phyloP scores from a whole-genome alignment of 2,329 filamentous ascomycete species.

The Elsinoe fawcettii region DNA sequence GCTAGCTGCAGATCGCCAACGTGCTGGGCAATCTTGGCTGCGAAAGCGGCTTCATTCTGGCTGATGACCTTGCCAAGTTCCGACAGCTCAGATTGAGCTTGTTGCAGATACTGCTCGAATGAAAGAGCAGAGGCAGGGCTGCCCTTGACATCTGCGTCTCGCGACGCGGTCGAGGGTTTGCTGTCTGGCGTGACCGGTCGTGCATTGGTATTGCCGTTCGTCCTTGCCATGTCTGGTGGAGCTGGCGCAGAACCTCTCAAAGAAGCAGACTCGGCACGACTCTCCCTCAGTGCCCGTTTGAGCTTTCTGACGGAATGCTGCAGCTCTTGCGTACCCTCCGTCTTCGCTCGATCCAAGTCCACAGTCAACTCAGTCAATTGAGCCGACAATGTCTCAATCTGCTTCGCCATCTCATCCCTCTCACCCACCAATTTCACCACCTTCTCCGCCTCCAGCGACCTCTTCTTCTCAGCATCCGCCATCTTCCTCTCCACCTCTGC shows the following conservation, averaged over 20 bases:
- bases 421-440: not conserved
- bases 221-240: not conserved
- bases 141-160: not conserved
- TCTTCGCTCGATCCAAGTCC: slow-evolving; percentile 18
- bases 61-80: slow-evolving; percentile 30
- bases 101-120: slow-evolving; percentile 32
- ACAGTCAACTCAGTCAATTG: slow-evolving; percentile 14
- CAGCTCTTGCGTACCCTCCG: not conserved
- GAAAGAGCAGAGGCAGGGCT: slow-evolving; percentile 18
- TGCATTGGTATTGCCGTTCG: not conserved
- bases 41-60: slow-evolving; percentile 30
- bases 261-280: not conserved
- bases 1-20: slow-evolving; percentile 30
- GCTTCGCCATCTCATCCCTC: slow-evolving; percentile 16
- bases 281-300: slow-evolving; percentile 1
- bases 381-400: slow-evolving; percentile 14
- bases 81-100: slow-evolving; percentile 28
- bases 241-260: not conserved
- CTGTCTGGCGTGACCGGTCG: slow-evolving; percentile 15
- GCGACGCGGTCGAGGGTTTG: not conserved
- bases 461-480: not conserved
- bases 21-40: slow-evolving; percentile 31
- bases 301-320: not conserved
- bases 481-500: not conserved
- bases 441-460: not conserved